These are phyloP conservation scores for Malassezia japonica DNA, from an alignment of 1,284 basidiomycete genomes.

Conservation along the genomic window DNA sequence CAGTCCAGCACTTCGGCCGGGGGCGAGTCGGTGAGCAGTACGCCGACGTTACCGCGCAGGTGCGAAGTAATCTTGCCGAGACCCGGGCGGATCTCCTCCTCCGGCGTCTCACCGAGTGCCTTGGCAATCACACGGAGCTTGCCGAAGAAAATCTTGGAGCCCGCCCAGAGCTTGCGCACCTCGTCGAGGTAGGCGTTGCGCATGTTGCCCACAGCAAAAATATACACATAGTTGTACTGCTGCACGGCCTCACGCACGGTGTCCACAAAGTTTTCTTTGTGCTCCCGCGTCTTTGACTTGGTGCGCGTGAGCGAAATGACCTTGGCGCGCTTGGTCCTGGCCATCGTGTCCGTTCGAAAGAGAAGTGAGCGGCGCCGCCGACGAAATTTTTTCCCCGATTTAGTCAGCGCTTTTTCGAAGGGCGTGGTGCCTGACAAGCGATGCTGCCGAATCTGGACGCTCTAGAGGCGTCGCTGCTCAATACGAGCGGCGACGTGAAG, in stretches of 20 bases:
- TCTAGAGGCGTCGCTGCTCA: constrained; percentile 31
- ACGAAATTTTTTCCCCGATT: constrained; percentile 1
- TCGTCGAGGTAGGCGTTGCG: constrained; percentile 88
- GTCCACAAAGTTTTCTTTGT: constrained; percentile 73
- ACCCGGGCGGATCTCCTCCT: constrained; percentile 75
- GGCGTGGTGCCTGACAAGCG: not conserved
- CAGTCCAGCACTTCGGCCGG: constrained; percentile 83
- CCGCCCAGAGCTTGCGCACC: constrained; percentile 84
- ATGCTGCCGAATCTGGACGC: constrained; percentile 20
- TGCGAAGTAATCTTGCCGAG: constrained; percentile 73
- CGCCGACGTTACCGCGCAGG: constrained; percentile 83
- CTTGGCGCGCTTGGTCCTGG: constrained; percentile 48
- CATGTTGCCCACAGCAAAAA: constrained; percentile 90
- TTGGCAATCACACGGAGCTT: constrained; percentile 88
- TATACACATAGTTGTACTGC: constrained; percentile 86
- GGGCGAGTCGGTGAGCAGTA: constrained; percentile 80
- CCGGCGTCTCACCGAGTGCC: constrained; percentile 76
- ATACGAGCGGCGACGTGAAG: constrained; percentile 57
- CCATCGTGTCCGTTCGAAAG: constrained; percentile 41
- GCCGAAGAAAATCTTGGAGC: constrained; percentile 72
- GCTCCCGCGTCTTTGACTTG: constrained; percentile 53
- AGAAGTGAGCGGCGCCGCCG: not conserved
- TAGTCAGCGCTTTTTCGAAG: constrained; percentile 7
- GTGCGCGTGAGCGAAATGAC: constrained; percentile 55
- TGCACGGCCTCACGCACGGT: constrained; percentile 57